A percentile compares a stretch with the other conserved stretches of the same genome.
These are phyloP conservation scores for Fusarium stilboides DNA, from an alignment of 2,329 filamentous ascomycete genomes.

Conservation along the genomic window DNA sequence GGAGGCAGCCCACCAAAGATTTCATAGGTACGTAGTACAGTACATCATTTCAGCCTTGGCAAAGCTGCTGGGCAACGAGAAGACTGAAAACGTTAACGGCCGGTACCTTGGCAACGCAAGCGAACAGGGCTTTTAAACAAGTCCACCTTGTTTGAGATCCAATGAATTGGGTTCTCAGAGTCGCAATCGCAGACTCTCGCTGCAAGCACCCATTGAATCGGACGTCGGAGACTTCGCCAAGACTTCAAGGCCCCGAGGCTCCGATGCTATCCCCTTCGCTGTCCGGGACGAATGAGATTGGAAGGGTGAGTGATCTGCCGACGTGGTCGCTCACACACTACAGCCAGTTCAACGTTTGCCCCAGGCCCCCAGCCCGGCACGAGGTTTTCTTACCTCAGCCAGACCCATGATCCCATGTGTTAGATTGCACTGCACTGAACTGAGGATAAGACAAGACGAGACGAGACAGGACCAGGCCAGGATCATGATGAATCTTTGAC, in stretches of 20 bases:
- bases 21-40: background rate
- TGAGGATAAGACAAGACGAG: slow-evolving; percentile 22
- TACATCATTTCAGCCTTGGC: slow-evolving; percentile 40
- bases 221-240: slow-evolving; percentile 17
- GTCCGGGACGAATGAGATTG: slow-evolving; percentile 35
- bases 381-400: slow-evolving; percentile 24
- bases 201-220: slow-evolving; percentile 26
- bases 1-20: slow-evolving; percentile 40
- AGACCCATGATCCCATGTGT: slow-evolving; percentile 9
- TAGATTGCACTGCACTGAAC: slow-evolving; percentile 18
- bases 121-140: slow-evolving; percentile 32
- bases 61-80: slow-evolving; percentile 40
- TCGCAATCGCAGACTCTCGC: background rate
- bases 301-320: slow-evolving; percentile 38
- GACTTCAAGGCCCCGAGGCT: slow-evolving; percentile 25
- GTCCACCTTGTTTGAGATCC: slow-evolving; percentile 33
- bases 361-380: background rate
- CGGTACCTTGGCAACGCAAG: slow-evolving; percentile 44
- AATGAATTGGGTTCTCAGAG: slow-evolving; percentile 13
- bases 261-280: slow-evolving; percentile 14
- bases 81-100: slow-evolving; percentile 33
- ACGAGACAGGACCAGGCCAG: slow-evolving; percentile 25
- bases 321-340: slow-evolving; percentile 24
- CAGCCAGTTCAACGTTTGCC: slow-evolving; percentile 9
- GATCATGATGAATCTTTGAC: slow-evolving; percentile 17